A percentile compares a stretch with the other conserved stretches of the same genome.
phyloP scores from a whole-genome alignment of 2,329 filamentous ascomycete species.

The Hirsutella thompsonii region DNA sequence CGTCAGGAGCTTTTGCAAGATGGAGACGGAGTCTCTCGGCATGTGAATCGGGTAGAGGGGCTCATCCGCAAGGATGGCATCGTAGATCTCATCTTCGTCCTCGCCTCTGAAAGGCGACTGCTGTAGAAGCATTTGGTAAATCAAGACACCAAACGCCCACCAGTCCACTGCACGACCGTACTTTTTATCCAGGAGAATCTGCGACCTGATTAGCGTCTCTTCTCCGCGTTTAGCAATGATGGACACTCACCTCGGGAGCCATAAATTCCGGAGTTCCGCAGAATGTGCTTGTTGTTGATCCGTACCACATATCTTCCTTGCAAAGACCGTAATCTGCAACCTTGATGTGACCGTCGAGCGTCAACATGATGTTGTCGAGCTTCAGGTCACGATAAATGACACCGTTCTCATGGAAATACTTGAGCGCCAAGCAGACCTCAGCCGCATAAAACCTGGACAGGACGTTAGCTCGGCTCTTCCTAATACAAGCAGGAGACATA shows the following conservation, averaged over 20 bases:
- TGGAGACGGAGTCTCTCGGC: slow-evolving; percentile 94
- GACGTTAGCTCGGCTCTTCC: slow-evolving; percentile 7
- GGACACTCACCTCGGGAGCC: slow-evolving; percentile 71
- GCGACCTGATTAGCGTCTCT: slow-evolving; percentile 14
- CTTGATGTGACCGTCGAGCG: slow-evolving; percentile 94
- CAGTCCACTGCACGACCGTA: slow-evolving; percentile 96
- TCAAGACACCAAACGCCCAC: slow-evolving; percentile 98
- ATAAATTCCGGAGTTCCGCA: slow-evolving; percentile 99
- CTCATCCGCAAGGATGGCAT: slow-evolving; percentile 94
- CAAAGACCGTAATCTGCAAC: slow-evolving; percentile 97
- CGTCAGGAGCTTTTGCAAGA: slow-evolving; percentile 91
- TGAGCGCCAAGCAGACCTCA: slow-evolving; percentile 90
- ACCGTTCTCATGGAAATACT: slow-evolving; percentile 99
- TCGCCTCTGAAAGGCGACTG: slow-evolving; percentile 98
- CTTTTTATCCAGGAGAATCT: slow-evolving; percentile 97
- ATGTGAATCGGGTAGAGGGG: slow-evolving; percentile 97
- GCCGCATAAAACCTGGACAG: slow-evolving; percentile 75
- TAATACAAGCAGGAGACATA: slow-evolving; percentile 33
- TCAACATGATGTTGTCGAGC: slow-evolving; percentile 82
- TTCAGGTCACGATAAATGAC: slow-evolving; percentile 98
- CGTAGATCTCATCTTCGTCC: slow-evolving; percentile 98
- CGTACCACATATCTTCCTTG: slow-evolving; percentile 99
- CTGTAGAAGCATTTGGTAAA: slow-evolving; percentile 98
- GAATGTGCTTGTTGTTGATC: slow-evolving; percentile 92
- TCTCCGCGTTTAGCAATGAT: too few species aligned